Evolutionary conservation across 2,329 filamentous ascomycete genomes (phyloP).

Genomic region (Cladophialophora psammophila): DNA sequence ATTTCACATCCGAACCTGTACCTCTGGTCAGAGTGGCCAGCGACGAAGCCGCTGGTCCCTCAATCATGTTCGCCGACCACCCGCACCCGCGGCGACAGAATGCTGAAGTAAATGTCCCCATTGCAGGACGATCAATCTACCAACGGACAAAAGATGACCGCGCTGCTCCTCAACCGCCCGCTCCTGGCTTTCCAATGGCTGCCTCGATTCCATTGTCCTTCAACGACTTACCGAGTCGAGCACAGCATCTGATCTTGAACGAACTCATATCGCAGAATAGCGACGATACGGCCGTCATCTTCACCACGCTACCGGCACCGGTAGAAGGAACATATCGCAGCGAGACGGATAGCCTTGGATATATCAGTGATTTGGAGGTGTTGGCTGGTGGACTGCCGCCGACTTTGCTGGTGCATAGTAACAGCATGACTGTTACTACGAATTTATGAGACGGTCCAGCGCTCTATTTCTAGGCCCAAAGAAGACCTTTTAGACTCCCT

Average conservation of each 20-base stretch:
- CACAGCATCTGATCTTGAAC: constrained; percentile 86
- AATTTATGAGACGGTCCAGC: constrained; percentile 60
- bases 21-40: constrained; percentile 71
- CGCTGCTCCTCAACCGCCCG: constrained; percentile 40
- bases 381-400: constrained; percentile 79
- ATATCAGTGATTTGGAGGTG: constrained; percentile 79
- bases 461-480: neutral
- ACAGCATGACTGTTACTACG: constrained; percentile 88
- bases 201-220: constrained; percentile 76
- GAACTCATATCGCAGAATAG: constrained; percentile 78
- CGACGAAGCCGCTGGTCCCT: constrained; percentile 71
- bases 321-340: constrained; percentile 76
- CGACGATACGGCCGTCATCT: constrained; percentile 74
- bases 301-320: constrained; percentile 84
- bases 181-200: constrained; percentile 62
- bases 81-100: constrained; percentile 46
- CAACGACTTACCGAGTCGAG: constrained; percentile 83
- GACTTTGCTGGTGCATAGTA: constrained; percentile 79
- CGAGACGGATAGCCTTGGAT: constrained; percentile 73
- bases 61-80: constrained; percentile 75
- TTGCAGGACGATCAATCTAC: constrained; percentile 51
- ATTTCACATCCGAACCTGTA: constrained; percentile 75
- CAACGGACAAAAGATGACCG: constrained; percentile 29
- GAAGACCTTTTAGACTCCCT: constrained; percentile 10
- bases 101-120: constrained; percentile 34